A percentile compares a stretch with the other conserved stretches of the same genome.
These are phyloP conservation scores for Hymenoscyphus occultus DNA, from an alignment of 2,329 filamentous ascomycete genomes.

Conservation along the genomic window DNA sequence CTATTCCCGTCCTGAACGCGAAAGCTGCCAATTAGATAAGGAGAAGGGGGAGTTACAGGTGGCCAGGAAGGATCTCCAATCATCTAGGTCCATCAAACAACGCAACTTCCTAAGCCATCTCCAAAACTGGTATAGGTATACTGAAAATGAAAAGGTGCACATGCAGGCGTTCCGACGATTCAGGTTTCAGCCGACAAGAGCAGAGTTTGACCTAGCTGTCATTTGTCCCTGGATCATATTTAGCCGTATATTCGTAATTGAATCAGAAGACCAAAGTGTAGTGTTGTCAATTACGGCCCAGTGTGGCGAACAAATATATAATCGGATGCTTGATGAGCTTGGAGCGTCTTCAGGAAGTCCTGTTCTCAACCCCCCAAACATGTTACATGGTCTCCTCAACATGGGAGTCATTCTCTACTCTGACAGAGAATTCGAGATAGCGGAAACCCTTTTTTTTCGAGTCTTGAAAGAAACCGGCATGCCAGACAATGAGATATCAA, in stretches of 20 bases:
- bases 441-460: background rate
- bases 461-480: background rate
- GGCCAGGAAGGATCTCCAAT: background rate
- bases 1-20: background rate
- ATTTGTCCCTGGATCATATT: background rate
- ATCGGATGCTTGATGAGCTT: too few species aligned
- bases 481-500: background rate
- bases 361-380: too few species aligned
- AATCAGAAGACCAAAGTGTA: too few species aligned
- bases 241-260: too few species aligned
- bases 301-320: too few species aligned
- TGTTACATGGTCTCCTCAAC: background rate
- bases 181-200: background rate
- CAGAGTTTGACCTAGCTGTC: background rate
- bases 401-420: background rate
- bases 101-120: rapidly evolving
- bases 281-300: too few species aligned
- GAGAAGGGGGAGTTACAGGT: background rate
- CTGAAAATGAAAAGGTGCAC: background rate
- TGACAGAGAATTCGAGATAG: background rate
- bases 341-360: too few species aligned
- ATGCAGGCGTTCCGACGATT: background rate
- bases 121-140: background rate
- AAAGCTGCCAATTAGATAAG: background rate
- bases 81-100: rapidly evolving